Evolutionary conservation across 148 eudicot species (phyloP).

Genomic region (Vaccinium darrowii): DNA sequence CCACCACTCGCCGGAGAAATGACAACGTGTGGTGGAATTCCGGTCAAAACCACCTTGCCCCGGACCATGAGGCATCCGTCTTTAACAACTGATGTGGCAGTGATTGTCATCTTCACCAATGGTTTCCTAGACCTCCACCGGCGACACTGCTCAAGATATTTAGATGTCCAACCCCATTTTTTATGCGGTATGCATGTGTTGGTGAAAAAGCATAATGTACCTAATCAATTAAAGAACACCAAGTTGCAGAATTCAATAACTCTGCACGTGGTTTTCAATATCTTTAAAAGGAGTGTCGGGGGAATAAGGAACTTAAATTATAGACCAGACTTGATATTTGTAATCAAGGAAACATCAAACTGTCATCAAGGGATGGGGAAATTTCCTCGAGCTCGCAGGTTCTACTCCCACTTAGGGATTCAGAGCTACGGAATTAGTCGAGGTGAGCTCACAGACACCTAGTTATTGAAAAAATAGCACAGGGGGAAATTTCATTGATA

Average conservation of each 20-base stretch:
- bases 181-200: neutral
- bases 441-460: neutral
- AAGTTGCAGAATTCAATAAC: neutral
- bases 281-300: neutral
- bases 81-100: neutral
- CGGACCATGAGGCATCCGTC: constrained; percentile 2
- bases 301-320: neutral
- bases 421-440: neutral
- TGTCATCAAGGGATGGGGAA: neutral
- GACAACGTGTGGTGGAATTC: neutral
- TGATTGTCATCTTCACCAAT: neutral
- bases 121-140: neutral
- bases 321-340: neutral
- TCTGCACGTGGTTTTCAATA: neutral
- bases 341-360: neutral
- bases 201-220: neutral
- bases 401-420: neutral
- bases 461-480: neutral
- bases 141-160: neutral
- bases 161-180: neutral
- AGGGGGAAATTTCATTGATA: neutral
- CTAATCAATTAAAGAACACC: neutral
- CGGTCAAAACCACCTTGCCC: neutral
- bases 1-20: neutral
- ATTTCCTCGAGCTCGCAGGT: neutral